Percentiles rank a stretch among this genome's conserved stretches.
These are phyloP conservation scores for Cercophora newfieldiana DNA, from an alignment of 495 filamentous ascomycete genomes.

Conservation along the genomic window DNA sequence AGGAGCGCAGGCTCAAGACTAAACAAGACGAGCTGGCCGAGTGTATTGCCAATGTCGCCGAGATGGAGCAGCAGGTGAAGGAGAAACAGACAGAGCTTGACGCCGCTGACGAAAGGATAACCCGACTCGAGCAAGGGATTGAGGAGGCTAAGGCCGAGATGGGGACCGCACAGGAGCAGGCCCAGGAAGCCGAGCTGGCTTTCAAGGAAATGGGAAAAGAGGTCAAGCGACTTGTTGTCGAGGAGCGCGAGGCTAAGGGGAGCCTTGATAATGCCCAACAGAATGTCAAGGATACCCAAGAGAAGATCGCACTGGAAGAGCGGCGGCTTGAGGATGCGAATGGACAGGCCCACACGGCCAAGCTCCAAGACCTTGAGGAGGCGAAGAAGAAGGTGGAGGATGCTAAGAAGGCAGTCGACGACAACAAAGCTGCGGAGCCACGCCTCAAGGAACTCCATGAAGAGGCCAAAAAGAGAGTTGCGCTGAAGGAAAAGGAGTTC, in stretches of 20 bases:
- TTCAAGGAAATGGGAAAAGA: slow-evolving; percentile 36
- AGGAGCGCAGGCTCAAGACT: slow-evolving; percentile 36
- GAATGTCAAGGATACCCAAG: slow-evolving; percentile 38
- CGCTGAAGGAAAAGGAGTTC: slow-evolving; percentile 38
- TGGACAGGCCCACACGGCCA: slow-evolving; percentile 45
- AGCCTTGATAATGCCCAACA: slow-evolving; percentile 36
- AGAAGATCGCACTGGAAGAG: slow-evolving; percentile 45
- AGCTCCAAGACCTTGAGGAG: slow-evolving; percentile 44
- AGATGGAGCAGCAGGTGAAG: slow-evolving; percentile 25
- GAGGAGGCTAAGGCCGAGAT: slow-evolving; percentile 30
- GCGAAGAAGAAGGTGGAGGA: slow-evolving; percentile 51
- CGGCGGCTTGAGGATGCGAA: slow-evolving; percentile 54
- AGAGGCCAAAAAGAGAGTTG: slow-evolving; percentile 45
- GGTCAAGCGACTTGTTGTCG: slow-evolving; percentile 36
- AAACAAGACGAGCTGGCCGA: slow-evolving; percentile 35
- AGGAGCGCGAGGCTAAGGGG: slow-evolving; percentile 50
- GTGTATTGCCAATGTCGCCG: slow-evolving; percentile 32
- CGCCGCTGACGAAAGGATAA: slow-evolving; percentile 32
- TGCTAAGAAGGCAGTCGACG: slow-evolving; percentile 39
- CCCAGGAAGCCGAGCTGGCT: slow-evolving; percentile 37
- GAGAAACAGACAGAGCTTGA: slow-evolving; percentile 33
- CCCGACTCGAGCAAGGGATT: slow-evolving; percentile 27
- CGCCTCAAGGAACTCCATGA: slow-evolving; percentile 35
- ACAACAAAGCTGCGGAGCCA: slow-evolving; percentile 34
- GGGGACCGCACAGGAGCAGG: slow-evolving; percentile 40